Conservation (phyloP, 192 early-diverging fungal species). For the Dispira parvispora region DNA sequence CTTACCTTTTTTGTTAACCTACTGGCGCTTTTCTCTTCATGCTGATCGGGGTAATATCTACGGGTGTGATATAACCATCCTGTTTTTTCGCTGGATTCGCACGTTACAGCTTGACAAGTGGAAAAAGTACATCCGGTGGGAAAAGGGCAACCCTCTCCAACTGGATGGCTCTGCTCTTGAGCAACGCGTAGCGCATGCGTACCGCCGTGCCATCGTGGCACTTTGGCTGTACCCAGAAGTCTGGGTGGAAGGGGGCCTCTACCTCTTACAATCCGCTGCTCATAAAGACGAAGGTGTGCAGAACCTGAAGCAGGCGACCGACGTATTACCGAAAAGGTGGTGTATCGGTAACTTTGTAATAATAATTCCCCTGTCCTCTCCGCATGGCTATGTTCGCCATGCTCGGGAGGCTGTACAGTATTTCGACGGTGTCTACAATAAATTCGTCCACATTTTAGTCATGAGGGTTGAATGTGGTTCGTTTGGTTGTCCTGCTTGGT, state of each 20-base stretch:
- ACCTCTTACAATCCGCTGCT: slow-evolving; percentile 30
- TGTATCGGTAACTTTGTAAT: background rate
- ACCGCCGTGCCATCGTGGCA: slow-evolving; percentile 68
- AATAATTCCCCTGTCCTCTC: no score
- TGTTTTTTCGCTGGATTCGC: no score
- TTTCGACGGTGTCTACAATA: no score
- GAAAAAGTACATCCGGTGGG: slow-evolving; percentile 87
- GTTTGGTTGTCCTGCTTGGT: no score
- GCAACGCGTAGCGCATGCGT: slow-evolving; percentile 65
- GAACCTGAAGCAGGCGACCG: slow-evolving; percentile 45
- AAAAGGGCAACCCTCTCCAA: slow-evolving; percentile 67
- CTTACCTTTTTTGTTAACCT: background rate
- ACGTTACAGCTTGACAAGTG: slow-evolving; percentile 40
- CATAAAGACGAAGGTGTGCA: slow-evolving; percentile 41
- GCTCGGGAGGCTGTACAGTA: no score
- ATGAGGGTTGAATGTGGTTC: no score
- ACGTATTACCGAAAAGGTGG: slow-evolving; percentile 53
- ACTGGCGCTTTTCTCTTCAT: background rate
- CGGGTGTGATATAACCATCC: background rate
- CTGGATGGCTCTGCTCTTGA: slow-evolving; percentile 37
- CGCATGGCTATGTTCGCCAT: no score
- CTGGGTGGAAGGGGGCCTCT: slow-evolving; percentile 58
- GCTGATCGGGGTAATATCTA: background rate
- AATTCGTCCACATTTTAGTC: no score
- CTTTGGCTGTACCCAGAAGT: slow-evolving; percentile 79